Percentiles rank a stretch among this genome's conserved stretches.
Conservation (phyloP, 73 alveolate species). For the Diophrys appendiculata region DNA sequence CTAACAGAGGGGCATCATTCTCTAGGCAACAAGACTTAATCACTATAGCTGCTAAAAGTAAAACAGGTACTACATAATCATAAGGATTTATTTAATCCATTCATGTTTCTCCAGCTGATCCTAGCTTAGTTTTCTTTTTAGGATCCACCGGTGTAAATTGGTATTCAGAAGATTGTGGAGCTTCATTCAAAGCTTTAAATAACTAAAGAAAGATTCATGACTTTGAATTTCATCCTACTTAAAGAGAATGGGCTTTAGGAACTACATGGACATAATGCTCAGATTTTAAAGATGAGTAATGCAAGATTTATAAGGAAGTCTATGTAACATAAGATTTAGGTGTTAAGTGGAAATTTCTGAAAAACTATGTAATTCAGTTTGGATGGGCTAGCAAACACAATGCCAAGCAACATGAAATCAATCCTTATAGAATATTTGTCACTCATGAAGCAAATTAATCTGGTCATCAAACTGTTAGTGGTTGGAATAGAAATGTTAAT, state of each 20-base stretch:
- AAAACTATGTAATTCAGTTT: slow-evolving; percentile 78
- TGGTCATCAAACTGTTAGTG: slow-evolving; percentile 41
- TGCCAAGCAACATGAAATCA: slow-evolving; percentile 44
- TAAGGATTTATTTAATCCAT: too few species aligned
- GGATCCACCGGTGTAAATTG: slow-evolving; percentile 83
- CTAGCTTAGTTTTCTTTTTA: slow-evolving; percentile 67
- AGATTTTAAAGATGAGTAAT: slow-evolving; percentile 63
- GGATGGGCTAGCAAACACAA: slow-evolving; percentile 69
- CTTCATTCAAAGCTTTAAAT: slow-evolving; percentile 68
- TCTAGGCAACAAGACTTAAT: too few species aligned
- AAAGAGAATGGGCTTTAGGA: slow-evolving; percentile 83
- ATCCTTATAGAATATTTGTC: slow-evolving; percentile 53
- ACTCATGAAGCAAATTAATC: slow-evolving; percentile 40
- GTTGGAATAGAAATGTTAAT: slow-evolving; percentile 38
- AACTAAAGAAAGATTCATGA: slow-evolving; percentile 79
- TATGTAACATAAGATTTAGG: slow-evolving; percentile 87
- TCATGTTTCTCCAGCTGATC: slow-evolving; percentile 81
- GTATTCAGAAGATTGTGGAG: slow-evolving; percentile 90
- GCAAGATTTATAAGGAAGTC: slow-evolving; percentile 76
- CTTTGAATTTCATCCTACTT: slow-evolving; percentile 87
- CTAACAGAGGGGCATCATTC: slow-evolving; percentile 79
- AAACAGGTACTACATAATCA: too few species aligned
- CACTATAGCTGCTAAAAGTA: too few species aligned
- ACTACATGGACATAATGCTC: slow-evolving; percentile 78
- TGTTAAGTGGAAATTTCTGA: slow-evolving; percentile 67